A percentile compares a stretch with the other conserved stretches of the same genome.
These are phyloP conservation scores for Annona cherimola DNA, from an alignment of 164 flowering plant genomes.

Conservation along the genomic window DNA sequence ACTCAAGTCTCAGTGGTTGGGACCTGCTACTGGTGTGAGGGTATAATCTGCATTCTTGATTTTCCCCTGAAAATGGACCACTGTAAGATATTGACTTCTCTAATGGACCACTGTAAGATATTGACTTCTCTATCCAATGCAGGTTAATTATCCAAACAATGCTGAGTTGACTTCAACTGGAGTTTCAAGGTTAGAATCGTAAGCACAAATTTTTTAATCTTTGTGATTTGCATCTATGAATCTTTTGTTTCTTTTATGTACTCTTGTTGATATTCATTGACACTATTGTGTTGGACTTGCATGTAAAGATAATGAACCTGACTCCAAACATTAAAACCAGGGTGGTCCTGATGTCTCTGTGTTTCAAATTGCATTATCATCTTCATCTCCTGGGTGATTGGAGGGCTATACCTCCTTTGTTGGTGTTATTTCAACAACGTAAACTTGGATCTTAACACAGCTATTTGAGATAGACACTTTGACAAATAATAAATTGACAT, in stretches of 20 bases:
- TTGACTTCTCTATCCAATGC: slow-evolving; percentile 11
- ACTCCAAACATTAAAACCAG: too few species aligned
- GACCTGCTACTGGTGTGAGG: slow-evolving; percentile 64
- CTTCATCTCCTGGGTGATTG: too few species aligned
- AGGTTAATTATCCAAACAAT: slow-evolving; percentile 86
- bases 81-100: slow-evolving; percentile 2
- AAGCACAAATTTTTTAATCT: not conserved
- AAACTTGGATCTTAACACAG: too few species aligned
- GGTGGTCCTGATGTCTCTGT: too few species aligned
- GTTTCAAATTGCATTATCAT: too few species aligned
- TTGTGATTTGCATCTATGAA: not conserved
- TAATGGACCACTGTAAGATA: slow-evolving; percentile 3
- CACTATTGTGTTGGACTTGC: not conserved
- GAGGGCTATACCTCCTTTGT: too few species aligned
- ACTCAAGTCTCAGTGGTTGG: slow-evolving; percentile 74
- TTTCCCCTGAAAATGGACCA: not conserved
- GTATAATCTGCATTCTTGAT: slow-evolving; percentile 26
- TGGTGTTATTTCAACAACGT: too few species aligned
- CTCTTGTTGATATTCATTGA: not conserved
- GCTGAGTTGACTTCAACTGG: slow-evolving; percentile 39
- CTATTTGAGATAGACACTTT: too few species aligned
- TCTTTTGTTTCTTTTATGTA: not conserved
- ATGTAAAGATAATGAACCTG: not conserved
- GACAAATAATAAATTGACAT: too few species aligned
- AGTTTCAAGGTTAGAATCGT: slow-evolving; percentile 45